These are phyloP conservation scores for Saturnispora besseyi DNA, from an alignment of 805 yeast species.

Conservation along the genomic window DNA sequence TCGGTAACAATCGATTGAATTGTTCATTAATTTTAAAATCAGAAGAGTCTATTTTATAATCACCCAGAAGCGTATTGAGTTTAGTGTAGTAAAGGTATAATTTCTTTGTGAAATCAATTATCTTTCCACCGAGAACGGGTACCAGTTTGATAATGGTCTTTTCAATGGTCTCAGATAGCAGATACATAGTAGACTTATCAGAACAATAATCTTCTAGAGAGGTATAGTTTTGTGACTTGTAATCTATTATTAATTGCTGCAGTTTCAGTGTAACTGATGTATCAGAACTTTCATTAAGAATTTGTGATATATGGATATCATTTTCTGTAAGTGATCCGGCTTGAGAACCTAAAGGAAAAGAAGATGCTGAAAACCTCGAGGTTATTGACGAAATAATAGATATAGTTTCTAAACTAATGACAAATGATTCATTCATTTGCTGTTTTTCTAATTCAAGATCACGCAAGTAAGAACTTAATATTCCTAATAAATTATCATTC, in stretches of 20 bases:
- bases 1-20: conserved; percentile 21
- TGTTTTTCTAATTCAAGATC: conserved; percentile 11
- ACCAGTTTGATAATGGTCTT: conserved; percentile 17
- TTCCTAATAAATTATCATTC: conserved; percentile 1
- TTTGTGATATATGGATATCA: conserved; percentile 8
- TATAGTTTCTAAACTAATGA: conserved; percentile 21
- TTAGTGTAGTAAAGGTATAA: conserved; percentile 19
- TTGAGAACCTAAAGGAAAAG: neutral
- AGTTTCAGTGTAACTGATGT: conserved; percentile 12
- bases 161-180: conserved; percentile 19
- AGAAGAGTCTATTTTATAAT: conserved; percentile 10
- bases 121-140: conserved; percentile 21
- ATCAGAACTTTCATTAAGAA: conserved; percentile 12
- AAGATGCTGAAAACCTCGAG: conserved; percentile 6
- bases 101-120: conserved; percentile 14
- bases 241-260: conserved; percentile 19
- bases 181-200: conserved; percentile 19
- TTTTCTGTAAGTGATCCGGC: neutral
- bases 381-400: conserved; percentile 17
- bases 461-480: neutral
- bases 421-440: conserved; percentile 17
- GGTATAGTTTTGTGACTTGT: conserved; percentile 13
- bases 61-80: conserved; percentile 11
- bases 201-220: conserved; percentile 17
- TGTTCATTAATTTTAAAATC: conserved; percentile 12